Evolutionary conservation across 805 yeast species (phyloP).

Genomic region (Ogataea thermomethanolica): DNA sequence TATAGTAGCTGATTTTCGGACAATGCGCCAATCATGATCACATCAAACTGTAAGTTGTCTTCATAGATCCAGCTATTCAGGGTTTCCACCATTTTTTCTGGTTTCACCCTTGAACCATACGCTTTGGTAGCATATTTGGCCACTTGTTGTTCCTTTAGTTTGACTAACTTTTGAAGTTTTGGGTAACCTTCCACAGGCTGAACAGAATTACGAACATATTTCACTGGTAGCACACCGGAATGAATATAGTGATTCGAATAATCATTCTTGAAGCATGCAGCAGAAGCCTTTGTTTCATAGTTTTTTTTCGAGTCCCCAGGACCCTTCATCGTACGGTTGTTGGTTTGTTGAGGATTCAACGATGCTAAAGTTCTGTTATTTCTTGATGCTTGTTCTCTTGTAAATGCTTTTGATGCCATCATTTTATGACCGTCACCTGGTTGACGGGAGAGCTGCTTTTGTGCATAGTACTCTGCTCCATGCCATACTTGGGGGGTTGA

Average conservation of each 20-base stretch:
- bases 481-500: constrained; percentile 10
- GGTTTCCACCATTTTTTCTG: constrained; percentile 51
- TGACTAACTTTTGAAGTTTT: constrained; percentile 64
- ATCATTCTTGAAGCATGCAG: constrained; percentile 53
- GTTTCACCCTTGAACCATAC: constrained; percentile 57
- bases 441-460: constrained; percentile 8
- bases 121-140: constrained; percentile 53
- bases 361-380: constrained; percentile 11
- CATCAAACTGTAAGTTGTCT: constrained; percentile 70
- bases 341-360: constrained; percentile 11
- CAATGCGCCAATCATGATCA: constrained; percentile 86
- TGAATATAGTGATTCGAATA: constrained; percentile 68
- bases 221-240: constrained; percentile 58
- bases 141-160: constrained; percentile 60
- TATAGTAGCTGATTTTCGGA: constrained; percentile 68
- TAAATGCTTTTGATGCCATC: constrained; percentile 22
- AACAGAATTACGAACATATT: constrained; percentile 59
- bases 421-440: constrained; percentile 26
- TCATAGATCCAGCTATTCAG: constrained; percentile 59
- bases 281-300: constrained; percentile 9
- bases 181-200: constrained; percentile 84
- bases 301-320: constrained; percentile 11
- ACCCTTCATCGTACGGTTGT: constrained; percentile 6
- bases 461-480: constrained; percentile 6
- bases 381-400: constrained; percentile 16